These are phyloP conservation scores for Bipolaris zeicola DNA, from an alignment of 2,329 filamentous ascomycete genomes.

Conservation along the genomic window DNA sequence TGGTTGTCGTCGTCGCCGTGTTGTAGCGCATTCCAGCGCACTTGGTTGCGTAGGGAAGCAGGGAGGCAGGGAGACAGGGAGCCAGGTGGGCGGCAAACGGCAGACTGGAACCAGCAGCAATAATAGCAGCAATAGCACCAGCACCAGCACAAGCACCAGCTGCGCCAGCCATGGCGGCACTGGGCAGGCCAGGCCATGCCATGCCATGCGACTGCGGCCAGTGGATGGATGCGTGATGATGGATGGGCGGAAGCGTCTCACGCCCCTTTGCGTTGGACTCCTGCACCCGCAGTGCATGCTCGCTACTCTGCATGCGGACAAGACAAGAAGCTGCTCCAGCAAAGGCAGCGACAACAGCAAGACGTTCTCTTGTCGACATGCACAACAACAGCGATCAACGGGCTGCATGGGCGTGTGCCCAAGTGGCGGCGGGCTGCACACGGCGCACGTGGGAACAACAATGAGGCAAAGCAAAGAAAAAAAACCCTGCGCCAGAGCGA, in stretches of 20 bases:
- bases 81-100: constrained; percentile 5
- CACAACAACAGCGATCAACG: no score
- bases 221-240: constrained; percentile 19
- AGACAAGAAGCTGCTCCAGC: no score
- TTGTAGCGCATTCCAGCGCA: background rate
- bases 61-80: constrained; percentile 1
- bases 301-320: no score
- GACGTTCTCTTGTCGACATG: no score
- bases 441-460: background rate
- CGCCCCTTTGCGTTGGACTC: background rate
- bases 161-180: constrained; percentile 29
- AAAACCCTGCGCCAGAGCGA: constrained; percentile 13
- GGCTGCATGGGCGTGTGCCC: background rate
- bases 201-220: constrained; percentile 17
- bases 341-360: no score
- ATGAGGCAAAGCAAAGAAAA: constrained; percentile 7
- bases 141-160: constrained; percentile 1
- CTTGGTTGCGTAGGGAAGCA: constrained; percentile 14
- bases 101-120: constrained; percentile 9
- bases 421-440: background rate
- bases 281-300: no score
- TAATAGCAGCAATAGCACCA: no score
- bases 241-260: constrained; percentile 23
- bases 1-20: background rate
- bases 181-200: constrained; percentile 10